phyloP scores from a whole-genome alignment of 371 early-diverging fungal genomes.

The Mortierella sp. region DNA sequence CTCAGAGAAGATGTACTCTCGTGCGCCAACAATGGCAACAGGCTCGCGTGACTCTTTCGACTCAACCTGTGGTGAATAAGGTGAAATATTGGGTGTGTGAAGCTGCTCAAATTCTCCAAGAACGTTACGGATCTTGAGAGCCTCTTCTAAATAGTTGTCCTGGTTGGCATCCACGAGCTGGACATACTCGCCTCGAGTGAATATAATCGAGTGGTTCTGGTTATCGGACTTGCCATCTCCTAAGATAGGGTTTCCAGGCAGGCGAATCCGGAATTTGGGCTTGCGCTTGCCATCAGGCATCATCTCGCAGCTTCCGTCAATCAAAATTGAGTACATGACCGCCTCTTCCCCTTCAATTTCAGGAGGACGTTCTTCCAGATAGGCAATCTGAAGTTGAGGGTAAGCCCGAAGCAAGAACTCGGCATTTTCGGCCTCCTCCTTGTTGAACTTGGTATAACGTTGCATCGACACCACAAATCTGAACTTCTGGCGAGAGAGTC shows the following conservation, averaged over 20 bases:
- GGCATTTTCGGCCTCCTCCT: constrained; percentile 81
- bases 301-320: constrained; percentile 79
- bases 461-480: constrained; percentile 92
- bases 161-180: constrained; percentile 93
- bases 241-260: constrained; percentile 90
- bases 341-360: constrained; percentile 64
- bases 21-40: constrained; percentile 91
- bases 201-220: constrained; percentile 89
- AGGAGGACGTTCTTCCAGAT: constrained; percentile 76
- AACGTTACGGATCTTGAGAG: constrained; percentile 87
- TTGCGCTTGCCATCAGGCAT: constrained; percentile 75
- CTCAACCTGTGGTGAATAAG: constrained; percentile 68
- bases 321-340: constrained; percentile 76
- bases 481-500: constrained; percentile 81
- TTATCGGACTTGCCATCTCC: constrained; percentile 95
- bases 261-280: constrained; percentile 79
- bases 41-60: constrained; percentile 67
- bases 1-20: constrained; percentile 93
- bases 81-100: constrained; percentile 71
- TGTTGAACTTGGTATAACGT: constrained; percentile 80
- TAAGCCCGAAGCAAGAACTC: constrained; percentile 83
- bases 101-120: constrained; percentile 89
- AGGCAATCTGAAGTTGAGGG: constrained; percentile 86
- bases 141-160: constrained; percentile 92
- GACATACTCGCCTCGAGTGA: constrained; percentile 87